A percentile compares a stretch with the other conserved stretches of the same genome.
Evolutionary conservation across 1,284 basidiomycete genomes (phyloP).

Genomic region (Xerocomus amazonicus): DNA sequence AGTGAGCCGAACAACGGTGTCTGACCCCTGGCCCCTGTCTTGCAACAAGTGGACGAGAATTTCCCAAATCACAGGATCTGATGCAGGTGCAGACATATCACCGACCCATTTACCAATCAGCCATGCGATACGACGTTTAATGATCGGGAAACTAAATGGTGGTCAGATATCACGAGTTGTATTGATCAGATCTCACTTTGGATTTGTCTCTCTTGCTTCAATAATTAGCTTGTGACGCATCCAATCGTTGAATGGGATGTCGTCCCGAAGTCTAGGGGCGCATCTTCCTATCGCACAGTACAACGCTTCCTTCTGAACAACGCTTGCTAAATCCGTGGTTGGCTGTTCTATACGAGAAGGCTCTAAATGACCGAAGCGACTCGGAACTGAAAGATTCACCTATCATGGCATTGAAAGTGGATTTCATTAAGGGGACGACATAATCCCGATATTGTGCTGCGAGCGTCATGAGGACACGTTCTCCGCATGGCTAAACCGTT

Average conservation of each 20-base stretch:
- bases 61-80: conserved; percentile 72
- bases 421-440: conserved; percentile 68
- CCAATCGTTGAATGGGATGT: conserved; percentile 68
- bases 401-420: conserved; percentile 52
- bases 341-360: conserved; percentile 43
- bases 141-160: conserved; percentile 67
- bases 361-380: not conserved
- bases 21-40: conserved; percentile 66
- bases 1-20: conserved; percentile 79
- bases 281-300: conserved; percentile 89
- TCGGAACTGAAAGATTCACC: conserved; percentile 37
- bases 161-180: conserved; percentile 16
- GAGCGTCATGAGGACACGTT: conserved; percentile 80
- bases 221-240: conserved; percentile 51
- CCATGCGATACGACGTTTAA: conserved; percentile 89
- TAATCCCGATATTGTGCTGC: conserved; percentile 70
- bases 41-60: conserved; percentile 71
- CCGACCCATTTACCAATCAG: conserved; percentile 81
- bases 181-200: conserved; percentile 42
- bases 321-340: conserved; percentile 53
- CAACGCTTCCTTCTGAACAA: conserved; percentile 81
- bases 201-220: conserved; percentile 57
- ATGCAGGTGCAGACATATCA: conserved; percentile 59
- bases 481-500: conserved; percentile 74
- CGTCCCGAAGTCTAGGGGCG: conserved; percentile 59